Evolutionary conservation across 805 yeast species (phyloP), one percentile per base, ranked within the genome.

Genomic region (Metschnikowia bowlesiae): DNA sequence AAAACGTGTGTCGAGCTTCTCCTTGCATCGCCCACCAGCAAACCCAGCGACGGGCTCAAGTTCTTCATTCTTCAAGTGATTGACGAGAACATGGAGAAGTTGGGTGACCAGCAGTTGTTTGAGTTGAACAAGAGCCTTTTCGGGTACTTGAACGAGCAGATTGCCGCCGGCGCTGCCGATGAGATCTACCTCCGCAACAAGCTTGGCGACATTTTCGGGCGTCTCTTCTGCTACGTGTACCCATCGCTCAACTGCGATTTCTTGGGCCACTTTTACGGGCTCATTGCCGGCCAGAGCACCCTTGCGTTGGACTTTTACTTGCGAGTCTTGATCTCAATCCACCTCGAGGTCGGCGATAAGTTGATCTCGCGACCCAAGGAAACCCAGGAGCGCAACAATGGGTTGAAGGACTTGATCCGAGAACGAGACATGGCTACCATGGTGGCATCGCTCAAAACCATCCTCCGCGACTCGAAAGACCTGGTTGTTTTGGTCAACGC

Each of bases 291-390:
- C 7, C 50, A 54, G 31, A 59, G 61, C 29, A 52, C 53, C 52
- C 54, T 59, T 34, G 53, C 57, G 38, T 54, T 77, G 9, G 97
- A 91, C 62, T 81, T 87, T 66, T 90, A 86, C 65, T 67, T 85
- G 36, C 79, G 97, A 62, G 79, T 89, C 7, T 71, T 90, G 52
- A 67, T 83, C 39, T 80, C 86, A 31, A 82, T 94, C 53, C 97
- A 94, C 65, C 84, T 84, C 30, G 97, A 91, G 68, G 89, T 94
- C 58, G 99, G 96, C 33, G 99, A 94, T 65, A 94, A 87, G 63
- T 78, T 91, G 57, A 86, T 90, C 55, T 70, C 83, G 32, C 80
- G 96, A 59, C 81, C 85, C 16, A 81, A 81, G 56, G 80, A 79
- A 26, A 66, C 76, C 13, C 80, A 79, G 41, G 84, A 83, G 42